phyloP scores from a whole-genome alignment of 345 rosid species.

The Eucalyptus cloeziana region DNA sequence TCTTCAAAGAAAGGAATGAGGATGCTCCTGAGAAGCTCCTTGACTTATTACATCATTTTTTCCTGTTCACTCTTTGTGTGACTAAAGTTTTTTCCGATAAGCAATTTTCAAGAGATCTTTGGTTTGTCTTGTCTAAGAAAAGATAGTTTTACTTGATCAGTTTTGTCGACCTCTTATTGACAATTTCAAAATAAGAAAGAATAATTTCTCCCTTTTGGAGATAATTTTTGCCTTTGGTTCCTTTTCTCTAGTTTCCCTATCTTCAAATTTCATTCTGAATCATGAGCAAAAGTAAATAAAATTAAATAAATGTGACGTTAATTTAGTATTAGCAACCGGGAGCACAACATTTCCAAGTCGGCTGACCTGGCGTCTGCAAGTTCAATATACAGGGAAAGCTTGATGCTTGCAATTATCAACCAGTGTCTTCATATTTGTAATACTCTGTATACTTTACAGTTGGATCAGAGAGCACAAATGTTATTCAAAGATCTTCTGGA shows the following conservation, averaged over 20 bases:
- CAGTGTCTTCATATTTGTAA: not conserved
- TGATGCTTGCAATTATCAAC: not conserved
- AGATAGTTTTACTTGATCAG: not conserved
- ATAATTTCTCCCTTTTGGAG: not conserved
- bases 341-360: not conserved
- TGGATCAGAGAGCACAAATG: conserved; percentile 22
- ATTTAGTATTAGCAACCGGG: not conserved
- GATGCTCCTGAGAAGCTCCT: not conserved
- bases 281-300: not conserved
- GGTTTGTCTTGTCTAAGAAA: not conserved
- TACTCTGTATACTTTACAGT: conserved; percentile 1
- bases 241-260: not conserved
- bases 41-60: not conserved
- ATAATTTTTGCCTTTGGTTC: not conserved
- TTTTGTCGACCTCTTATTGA: not conserved
- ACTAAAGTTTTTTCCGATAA: not conserved
- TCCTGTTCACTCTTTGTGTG: not conserved
- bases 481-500: conserved; percentile 40
- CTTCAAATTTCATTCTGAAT: not conserved
- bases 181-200: not conserved
- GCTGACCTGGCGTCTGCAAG: not conserved
- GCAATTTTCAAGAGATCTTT: not conserved
- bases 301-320: not conserved
- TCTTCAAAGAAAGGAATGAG: conserved; percentile 2
- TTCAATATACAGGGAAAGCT: not conserved